These are phyloP conservation scores for Botrytis tulipae DNA, from an alignment of 2,329 filamentous ascomycete genomes.

Conservation along the genomic window DNA sequence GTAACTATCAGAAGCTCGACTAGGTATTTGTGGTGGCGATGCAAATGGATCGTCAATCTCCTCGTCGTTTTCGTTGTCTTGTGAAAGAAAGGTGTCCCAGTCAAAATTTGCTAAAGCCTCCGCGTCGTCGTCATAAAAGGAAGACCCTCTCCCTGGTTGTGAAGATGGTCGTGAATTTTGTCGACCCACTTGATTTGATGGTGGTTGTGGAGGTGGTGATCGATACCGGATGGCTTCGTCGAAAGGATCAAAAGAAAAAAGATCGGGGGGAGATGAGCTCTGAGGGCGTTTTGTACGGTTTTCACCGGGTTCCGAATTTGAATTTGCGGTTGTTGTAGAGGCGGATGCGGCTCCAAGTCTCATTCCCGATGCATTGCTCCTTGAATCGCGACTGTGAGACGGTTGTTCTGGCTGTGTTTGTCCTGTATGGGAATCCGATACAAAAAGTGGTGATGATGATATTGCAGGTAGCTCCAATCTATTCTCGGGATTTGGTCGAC, in stretches of 20 bases:
- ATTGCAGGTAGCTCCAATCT: conserved; percentile 1
- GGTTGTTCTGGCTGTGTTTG: background rate
- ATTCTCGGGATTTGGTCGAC: background rate
- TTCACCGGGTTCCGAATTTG: background rate
- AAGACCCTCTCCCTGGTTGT: conserved; percentile 1
- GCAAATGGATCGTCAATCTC: background rate
- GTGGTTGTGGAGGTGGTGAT: conserved; percentile 1
- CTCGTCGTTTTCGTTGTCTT: background rate
- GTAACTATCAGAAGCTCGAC: conserved; percentile 21
- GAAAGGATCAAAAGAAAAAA: conserved; percentile 1
- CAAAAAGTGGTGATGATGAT: conserved; percentile 12
- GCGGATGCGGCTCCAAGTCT: background rate
- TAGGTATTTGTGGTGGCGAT: background rate
- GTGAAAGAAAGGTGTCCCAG: conserved; percentile 4
- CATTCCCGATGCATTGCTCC: background rate
- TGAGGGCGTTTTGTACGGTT: background rate
- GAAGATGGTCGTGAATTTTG: background rate
- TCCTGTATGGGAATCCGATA: background rate
- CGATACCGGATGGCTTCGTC: background rate
- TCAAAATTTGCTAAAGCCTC: background rate
- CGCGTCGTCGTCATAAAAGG: background rate
- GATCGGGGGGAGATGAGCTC: background rate
- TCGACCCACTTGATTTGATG: background rate
- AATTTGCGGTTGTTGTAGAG: background rate
- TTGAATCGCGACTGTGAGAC: background rate